phyloP scores from a whole-genome alignment of 305 asterid genomes.

The Fraxinus angustifolia region DNA sequence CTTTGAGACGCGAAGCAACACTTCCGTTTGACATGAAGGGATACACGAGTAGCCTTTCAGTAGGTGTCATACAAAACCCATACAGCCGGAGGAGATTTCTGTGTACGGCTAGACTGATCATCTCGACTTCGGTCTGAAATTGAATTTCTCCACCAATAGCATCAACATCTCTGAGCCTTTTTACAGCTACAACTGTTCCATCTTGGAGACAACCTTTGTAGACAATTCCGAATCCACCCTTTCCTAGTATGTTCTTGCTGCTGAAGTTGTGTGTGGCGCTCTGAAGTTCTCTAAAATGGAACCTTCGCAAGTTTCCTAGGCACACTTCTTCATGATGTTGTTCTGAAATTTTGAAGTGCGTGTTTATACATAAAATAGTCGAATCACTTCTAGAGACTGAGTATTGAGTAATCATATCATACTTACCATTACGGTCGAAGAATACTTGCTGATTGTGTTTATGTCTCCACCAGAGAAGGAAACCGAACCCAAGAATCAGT shows the following conservation, averaged over 20 bases:
- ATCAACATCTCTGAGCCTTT: slow-evolving; percentile 74
- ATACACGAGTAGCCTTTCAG: slow-evolving; percentile 73
- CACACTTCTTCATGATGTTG: slow-evolving; percentile 63
- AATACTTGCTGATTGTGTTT: slow-evolving; percentile 71
- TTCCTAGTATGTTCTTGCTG: slow-evolving; percentile 77
- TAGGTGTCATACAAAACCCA: slow-evolving; percentile 72
- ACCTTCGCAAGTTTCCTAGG: slow-evolving; percentile 69
- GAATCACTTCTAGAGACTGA: neutral
- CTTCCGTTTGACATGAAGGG: slow-evolving; percentile 96
- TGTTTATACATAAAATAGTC: neutral
- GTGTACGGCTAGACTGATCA: slow-evolving; percentile 94
- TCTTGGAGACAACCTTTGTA: slow-evolving; percentile 86
- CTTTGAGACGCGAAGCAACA: slow-evolving; percentile 87
- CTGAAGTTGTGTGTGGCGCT: slow-evolving; percentile 79
- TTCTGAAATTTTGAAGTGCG: slow-evolving; percentile 41
- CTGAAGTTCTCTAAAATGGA: slow-evolving; percentile 75
- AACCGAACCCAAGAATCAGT: slow-evolving; percentile 64
- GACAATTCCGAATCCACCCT: slow-evolving; percentile 87
- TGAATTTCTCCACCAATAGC: slow-evolving; percentile 74
- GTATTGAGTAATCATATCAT: neutral
- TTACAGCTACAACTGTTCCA: slow-evolving; percentile 79
- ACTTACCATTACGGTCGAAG: slow-evolving; percentile 66
- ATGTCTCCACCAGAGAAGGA: slow-evolving; percentile 80
- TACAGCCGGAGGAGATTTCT: slow-evolving; percentile 73
- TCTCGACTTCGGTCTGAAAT: slow-evolving; percentile 86